Conservation (phyloP, 768 basidiomycete genomes). For the Hygrocybe punicea region DNA sequence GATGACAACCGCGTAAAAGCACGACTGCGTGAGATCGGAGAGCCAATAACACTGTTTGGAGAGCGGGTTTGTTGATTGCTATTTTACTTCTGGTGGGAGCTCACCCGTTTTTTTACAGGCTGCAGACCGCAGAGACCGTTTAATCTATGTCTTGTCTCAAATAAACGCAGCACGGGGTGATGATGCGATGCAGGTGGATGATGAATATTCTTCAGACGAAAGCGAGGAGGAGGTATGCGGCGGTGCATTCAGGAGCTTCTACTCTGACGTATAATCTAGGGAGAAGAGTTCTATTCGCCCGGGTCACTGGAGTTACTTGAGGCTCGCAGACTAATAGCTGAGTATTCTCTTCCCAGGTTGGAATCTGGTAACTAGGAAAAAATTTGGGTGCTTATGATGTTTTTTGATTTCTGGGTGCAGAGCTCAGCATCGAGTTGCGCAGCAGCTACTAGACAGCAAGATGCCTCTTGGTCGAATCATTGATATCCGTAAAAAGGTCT, state of each 20-base stretch:
- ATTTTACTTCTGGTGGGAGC: constrained; percentile 1
- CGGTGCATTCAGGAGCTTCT: neutral
- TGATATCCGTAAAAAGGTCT: constrained; percentile 89
- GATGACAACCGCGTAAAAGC: constrained; percentile 93
- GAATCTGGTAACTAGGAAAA: constrained; percentile 51
- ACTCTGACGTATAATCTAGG: constrained; percentile 39
- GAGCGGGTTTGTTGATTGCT: constrained; percentile 73
- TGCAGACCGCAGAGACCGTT: constrained; percentile 91
- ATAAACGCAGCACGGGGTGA: constrained; percentile 86
- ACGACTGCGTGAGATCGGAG: constrained; percentile 86
- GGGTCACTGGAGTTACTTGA: constrained; percentile 85
- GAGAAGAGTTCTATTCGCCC: constrained; percentile 94
- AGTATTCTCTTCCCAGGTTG: constrained; percentile 94
- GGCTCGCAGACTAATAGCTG: constrained; percentile 81
- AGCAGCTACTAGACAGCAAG: constrained; percentile 87
- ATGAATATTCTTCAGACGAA: constrained; percentile 56
- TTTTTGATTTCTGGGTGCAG: constrained; percentile 54
- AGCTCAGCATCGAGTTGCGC: constrained; percentile 91
- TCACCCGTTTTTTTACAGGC: constrained; percentile 50
- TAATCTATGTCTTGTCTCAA: constrained; percentile 93
- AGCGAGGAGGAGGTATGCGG: constrained; percentile 69
- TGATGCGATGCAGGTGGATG: constrained; percentile 71
- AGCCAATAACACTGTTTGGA: constrained; percentile 96
- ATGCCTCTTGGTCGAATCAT: constrained; percentile 86
- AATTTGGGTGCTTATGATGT: constrained; percentile 75